These are phyloP conservation scores for Monilinia vaccinii-corymbosi DNA, from an alignment of 2,329 filamentous ascomycete species.

Conservation along the genomic window DNA sequence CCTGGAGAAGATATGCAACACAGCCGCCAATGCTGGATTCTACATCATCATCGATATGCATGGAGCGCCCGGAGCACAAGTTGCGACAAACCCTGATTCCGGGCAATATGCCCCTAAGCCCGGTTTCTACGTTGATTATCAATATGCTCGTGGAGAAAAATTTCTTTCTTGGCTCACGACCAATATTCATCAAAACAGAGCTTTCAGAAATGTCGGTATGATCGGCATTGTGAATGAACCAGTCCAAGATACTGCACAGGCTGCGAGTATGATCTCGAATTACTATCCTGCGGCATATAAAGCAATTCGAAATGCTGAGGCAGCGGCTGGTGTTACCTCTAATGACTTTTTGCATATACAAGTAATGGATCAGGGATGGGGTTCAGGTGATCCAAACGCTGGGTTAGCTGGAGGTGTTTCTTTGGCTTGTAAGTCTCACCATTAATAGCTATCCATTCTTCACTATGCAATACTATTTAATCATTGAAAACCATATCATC, in stretches of 20 bases:
- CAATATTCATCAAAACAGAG: conserved; percentile 37
- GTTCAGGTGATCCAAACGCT: conserved; percentile 42
- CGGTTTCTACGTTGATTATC: conserved; percentile 47
- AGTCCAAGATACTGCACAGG: conserved; percentile 23
- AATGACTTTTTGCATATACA: conserved; percentile 44
- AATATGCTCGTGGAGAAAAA: conserved; percentile 44
- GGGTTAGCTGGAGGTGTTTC: conserved; percentile 36
- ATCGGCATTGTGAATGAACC: conserved; percentile 52
- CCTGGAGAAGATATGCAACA: conserved; percentile 36
- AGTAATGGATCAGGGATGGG: conserved; percentile 46
- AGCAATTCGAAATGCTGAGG: conserved; percentile 42
- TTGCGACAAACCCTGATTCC: conserved; percentile 34
- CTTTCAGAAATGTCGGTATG: conserved; percentile 49
- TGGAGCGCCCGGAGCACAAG: conserved; percentile 39
- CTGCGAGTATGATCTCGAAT: conserved; percentile 31
- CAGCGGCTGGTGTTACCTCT: conserved; percentile 33
- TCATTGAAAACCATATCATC: not conserved
- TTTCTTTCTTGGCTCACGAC: conserved; percentile 49
- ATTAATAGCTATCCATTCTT: not conserved
- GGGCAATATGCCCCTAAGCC: conserved; percentile 24
- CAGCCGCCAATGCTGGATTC: conserved; percentile 35
- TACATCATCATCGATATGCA: conserved; percentile 44
- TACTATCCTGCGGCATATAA: conserved; percentile 43
- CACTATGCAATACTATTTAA: not conserved
- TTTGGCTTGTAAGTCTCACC: conserved; percentile 37